Conservation (phyloP, 225 moss, liverwort and hornwort species). For the Lunularia cruciata region DNA sequence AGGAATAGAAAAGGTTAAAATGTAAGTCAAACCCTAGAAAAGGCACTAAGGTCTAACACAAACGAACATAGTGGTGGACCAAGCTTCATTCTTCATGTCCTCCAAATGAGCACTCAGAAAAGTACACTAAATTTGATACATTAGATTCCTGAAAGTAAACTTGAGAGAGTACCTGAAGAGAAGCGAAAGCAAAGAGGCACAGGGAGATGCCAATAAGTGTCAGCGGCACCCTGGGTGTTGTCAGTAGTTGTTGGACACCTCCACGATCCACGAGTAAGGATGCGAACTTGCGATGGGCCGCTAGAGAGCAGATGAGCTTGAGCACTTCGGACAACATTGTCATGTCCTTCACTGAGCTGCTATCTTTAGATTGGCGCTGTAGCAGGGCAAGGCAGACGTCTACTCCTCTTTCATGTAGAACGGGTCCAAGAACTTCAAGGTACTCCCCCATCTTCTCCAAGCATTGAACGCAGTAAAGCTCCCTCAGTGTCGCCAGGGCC, state of each 20-base stretch:
- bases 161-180: conserved; percentile 64
- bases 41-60: not conserved
- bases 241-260: conserved; percentile 85
- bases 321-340: conserved; percentile 85
- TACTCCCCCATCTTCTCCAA: conserved; percentile 99
- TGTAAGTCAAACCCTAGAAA: not conserved
- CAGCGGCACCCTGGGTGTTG: conserved; percentile 85
- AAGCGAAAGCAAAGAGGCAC: conserved; percentile 90
- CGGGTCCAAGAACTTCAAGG: conserved; percentile 95
- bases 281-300: conserved; percentile 97
- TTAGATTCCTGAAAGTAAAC: not conserved
- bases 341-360: conserved; percentile 63
- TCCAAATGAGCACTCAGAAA: too few relatives aligned
- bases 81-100: too few relatives aligned
- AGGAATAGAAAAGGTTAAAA: too few relatives aligned
- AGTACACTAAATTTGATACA: not conserved
- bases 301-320: conserved; percentile 87
- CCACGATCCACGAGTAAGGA: conserved; percentile 94
- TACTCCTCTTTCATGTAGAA: conserved; percentile 90
- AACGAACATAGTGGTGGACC: too few relatives aligned
- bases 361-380: conserved; percentile 78
- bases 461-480: conserved; percentile 94
- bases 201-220: conserved; percentile 90
- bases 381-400: conserved; percentile 92
- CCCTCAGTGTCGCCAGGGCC: conserved; percentile 61